Evolutionary conservation across 164 flowering plant species (phyloP).

Genomic region (Vitis cinerea): DNA sequence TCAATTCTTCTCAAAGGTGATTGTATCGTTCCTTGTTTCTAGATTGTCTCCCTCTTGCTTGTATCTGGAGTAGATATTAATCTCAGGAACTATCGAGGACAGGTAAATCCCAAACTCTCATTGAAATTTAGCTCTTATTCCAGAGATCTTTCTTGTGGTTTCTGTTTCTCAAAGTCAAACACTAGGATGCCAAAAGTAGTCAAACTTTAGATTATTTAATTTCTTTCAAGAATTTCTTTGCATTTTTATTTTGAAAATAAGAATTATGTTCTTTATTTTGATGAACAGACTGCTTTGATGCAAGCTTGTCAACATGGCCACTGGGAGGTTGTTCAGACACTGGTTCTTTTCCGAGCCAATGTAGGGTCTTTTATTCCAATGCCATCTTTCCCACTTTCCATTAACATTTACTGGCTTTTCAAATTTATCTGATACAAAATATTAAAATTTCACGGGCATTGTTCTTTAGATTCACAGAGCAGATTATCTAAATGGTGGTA

Average conservation of each 20-base stretch:
- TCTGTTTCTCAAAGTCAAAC: too few species aligned
- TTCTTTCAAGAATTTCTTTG: background rate
- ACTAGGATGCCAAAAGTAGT: too few species aligned
- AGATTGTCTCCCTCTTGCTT: slow-evolving; percentile 85
- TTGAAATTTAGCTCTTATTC: background rate
- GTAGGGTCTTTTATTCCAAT: slow-evolving; percentile 40
- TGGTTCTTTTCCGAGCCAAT: slow-evolving; percentile 76
- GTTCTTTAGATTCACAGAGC: slow-evolving; percentile 72
- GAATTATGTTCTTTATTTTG: slow-evolving; percentile 5
- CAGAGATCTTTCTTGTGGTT: too few species aligned
- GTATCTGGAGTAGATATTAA: slow-evolving; percentile 91
- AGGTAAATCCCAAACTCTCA: slow-evolving; percentile 42
- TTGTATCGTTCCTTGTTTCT: slow-evolving; percentile 4
- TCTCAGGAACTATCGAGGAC: slow-evolving; percentile 92
- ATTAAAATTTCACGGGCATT: slow-evolving; percentile 6
- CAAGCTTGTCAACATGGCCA: slow-evolving; percentile 99
- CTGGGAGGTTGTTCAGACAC: slow-evolving; percentile 95
- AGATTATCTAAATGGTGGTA: slow-evolving; percentile 92
- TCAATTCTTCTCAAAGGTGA: background rate
- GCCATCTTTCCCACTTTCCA: background rate
- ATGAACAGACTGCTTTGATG: slow-evolving; percentile 91
- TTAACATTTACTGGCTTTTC: background rate
- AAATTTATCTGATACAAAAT: background rate
- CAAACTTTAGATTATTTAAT: background rate
- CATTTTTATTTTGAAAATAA: background rate